phyloP scores from a whole-genome alignment of 1,284 basidiomycete genomes.

The Boletellus dicymbophilus region DNA sequence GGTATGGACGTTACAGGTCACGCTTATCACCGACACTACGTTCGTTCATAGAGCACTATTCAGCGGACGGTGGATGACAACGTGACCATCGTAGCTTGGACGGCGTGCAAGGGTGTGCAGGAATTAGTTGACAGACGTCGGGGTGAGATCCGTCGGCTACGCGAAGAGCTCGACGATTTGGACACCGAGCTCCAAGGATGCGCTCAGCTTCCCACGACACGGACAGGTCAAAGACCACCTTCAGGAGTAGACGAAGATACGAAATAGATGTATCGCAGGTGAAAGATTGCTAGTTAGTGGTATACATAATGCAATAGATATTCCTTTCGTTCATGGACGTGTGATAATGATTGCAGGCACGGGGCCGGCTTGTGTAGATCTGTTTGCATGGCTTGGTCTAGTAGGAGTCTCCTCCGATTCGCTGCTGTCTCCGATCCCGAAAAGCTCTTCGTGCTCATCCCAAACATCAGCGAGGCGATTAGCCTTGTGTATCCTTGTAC shows the following conservation, averaged over 20 bases:
- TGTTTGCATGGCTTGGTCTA: conserved; percentile 4
- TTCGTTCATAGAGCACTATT: conserved; percentile 43
- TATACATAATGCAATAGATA: conserved; percentile 34
- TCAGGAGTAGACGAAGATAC: conserved; percentile 6
- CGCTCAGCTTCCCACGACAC: conserved; percentile 7
- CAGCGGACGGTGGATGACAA: conserved; percentile 48
- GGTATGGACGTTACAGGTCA: conserved; percentile 41
- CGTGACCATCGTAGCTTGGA: conserved; percentile 43
- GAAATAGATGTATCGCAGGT: conserved; percentile 16
- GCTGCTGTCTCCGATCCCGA: conserved; percentile 61
- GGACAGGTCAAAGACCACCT: conserved; percentile 3
- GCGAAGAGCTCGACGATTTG: conserved; percentile 48
- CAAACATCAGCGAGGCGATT: conserved; percentile 61
- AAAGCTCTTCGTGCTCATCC: conserved; percentile 78
- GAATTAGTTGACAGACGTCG: conserved; percentile 50
- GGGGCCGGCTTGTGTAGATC: conserved; percentile 1
- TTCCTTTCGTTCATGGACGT: conserved; percentile 17
- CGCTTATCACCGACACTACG: conserved; percentile 3
- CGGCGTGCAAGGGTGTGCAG: conserved; percentile 46
- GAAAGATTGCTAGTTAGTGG: conserved; percentile 13
- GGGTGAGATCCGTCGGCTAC: conserved; percentile 38
- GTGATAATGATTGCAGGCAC: conserved; percentile 33
- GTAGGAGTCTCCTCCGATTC: conserved; percentile 16
- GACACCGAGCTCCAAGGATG: conserved; percentile 42
- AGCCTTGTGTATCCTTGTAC: conserved; percentile 29